phyloP scores from a whole-genome alignment of 2,329 filamentous ascomycete genomes.

The Hypomyces perniciosus region DNA sequence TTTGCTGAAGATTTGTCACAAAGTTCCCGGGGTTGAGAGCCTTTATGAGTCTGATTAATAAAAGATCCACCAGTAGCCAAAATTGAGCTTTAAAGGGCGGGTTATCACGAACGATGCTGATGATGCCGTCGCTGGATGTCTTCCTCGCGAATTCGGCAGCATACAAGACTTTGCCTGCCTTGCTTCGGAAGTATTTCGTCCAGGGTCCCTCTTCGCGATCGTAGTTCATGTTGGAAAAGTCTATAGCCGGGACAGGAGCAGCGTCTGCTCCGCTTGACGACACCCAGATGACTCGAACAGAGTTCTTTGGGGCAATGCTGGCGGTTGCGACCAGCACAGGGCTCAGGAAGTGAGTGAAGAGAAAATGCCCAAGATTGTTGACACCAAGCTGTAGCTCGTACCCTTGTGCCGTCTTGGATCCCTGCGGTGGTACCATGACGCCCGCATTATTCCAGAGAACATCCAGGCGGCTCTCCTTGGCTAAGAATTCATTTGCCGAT shows the following conservation, averaged over 20 bases:
- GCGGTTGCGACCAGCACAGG: slow-evolving; percentile 30
- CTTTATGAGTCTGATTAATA: not conserved
- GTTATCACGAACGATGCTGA: slow-evolving; percentile 18
- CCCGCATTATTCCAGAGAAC: slow-evolving; percentile 39
- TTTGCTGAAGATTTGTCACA: slow-evolving; percentile 30
- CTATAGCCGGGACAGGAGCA: slow-evolving; percentile 1
- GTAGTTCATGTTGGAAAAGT: slow-evolving; percentile 5
- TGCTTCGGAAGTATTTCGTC: slow-evolving; percentile 23
- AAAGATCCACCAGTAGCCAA: not conserved
- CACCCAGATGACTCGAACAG: slow-evolving; percentile 29
- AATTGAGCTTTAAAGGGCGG: not conserved
- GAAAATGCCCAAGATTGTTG: slow-evolving; percentile 35
- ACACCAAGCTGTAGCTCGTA: slow-evolving; percentile 36
- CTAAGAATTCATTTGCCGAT: slow-evolving; percentile 20
- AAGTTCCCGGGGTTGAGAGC: slow-evolving; percentile 36
- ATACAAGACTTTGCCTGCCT: slow-evolving; percentile 27
- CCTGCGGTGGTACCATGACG: slow-evolving; percentile 32
- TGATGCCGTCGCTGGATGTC: slow-evolving; percentile 22
- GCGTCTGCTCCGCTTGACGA: slow-evolving; percentile 17
- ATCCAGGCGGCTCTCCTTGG: slow-evolving; percentile 25
- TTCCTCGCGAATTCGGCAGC: slow-evolving; percentile 24
- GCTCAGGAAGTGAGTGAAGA: slow-evolving; percentile 33
- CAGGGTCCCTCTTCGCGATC: slow-evolving; percentile 14
- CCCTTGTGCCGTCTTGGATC: slow-evolving; percentile 17
- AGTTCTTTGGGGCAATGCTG: slow-evolving; percentile 17